Base-by-base conservation (phyloP, 257 asterid species). In the Mentha longifolia region DNA sequence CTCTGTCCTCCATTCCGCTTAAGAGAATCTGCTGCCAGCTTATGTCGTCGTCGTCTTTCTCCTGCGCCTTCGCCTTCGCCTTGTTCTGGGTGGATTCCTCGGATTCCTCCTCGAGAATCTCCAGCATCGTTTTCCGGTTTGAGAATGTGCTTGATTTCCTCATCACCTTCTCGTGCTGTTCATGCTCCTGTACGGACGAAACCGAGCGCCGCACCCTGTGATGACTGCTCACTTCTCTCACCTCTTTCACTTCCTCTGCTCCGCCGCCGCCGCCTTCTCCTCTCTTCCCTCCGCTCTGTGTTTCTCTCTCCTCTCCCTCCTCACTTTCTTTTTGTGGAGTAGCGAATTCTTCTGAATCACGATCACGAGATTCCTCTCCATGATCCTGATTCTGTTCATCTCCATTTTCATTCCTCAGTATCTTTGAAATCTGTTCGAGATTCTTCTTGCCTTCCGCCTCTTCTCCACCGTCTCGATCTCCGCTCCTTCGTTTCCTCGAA, bases 1-100 rank as follows among this genome's bases (percentile, higher is more conserved):
- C 90, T 33, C 80, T 74, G 51, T 85, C 90, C 71, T 85, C 90
- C 80, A 80, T 70, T 9, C 87, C 90, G n/a, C 83, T 76, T 61
- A 85, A 20, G 35, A 85, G 87, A 74, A 82, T 74, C 66, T 78
- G 74, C 67, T 82, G 85, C 92, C 92, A 86, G 68, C 76, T 80
- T n/a, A 74, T 62, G 55, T 82, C 87, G 37, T 82, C 87, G 17
- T 82, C 80, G 17, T 68, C 67, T n/a, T 66, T 51, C 65, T 65
- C 83, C 4, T 39, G 66, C 35, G 72, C 22, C 43, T 47, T 62
- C 35, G 3, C 4, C 43, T 61, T 61, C 14, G 37, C 14, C 9
- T n/a, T 45, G n/a, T 12, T 46, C 12, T n/a, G 22, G 28, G 13
- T 1, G 3, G 55, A 25, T 0, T 65, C 57, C 1, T 45, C 70